Base-by-base conservation (phyloP, 176 grass and related monocot species). In the Ampelocalamus luodianensis region DNA sequence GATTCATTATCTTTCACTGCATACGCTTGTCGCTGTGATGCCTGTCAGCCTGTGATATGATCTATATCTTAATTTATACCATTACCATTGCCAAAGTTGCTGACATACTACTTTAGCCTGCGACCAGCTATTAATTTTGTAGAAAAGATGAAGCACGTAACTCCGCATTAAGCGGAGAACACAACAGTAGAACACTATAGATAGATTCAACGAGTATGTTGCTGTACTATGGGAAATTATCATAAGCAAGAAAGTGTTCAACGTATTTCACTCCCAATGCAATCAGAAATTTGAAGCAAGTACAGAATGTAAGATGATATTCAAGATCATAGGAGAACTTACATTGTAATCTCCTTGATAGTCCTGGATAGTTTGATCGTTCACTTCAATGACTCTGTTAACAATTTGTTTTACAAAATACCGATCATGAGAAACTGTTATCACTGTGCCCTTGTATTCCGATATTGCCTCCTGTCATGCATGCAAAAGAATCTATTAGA, bases 361-460 rank as follows among this genome's bases (percentile, higher is more conserved):
- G 81, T 99, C 96, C 80, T 96, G 91, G 32, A 96, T 88, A 70
- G 83, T 92, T 80, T 86, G 83, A 73, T 96, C 86, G 73, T 84
- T 99, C 46, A 99, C 91, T 85, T 99, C 96, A 45, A 99, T 84
- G 29, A 99, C 96, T 92, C 93, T 92, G 65, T 96, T 99, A 32
- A 99, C 93, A 79, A 99, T 96, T 82, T 99, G 96, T 80, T 88
- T 96, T 79, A 99, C 53, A 36, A 99, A 99, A 82, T 99, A 99
- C 27, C 96, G 87, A 69, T 99, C 96, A 54, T 99, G 96, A 82
- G 96, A 99, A 84, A 99, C 93, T 86, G 96, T 92, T 89, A 99
- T 92, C 34, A 99, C 88, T 0, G 96, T 94, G 29, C 96, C 93
- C 37, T 81, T 78, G 82, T 99, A 99, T 85, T 99, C 93, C 10